Evolutionary conservation across 306 rosid genomes (phyloP).

Genomic region (Malus sylvestris): DNA sequence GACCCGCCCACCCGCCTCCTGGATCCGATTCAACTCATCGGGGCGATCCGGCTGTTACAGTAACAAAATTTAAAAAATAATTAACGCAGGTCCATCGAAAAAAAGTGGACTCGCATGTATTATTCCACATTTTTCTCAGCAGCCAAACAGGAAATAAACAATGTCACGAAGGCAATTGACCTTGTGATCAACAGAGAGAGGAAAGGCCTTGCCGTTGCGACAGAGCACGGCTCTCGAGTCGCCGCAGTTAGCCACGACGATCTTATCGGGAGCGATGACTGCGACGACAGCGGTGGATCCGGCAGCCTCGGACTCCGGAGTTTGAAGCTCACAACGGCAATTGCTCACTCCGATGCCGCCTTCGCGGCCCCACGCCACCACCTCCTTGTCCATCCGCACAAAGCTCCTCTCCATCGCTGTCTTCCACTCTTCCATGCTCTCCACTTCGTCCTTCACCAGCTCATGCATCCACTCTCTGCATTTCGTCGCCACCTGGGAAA

Average conservation of each 20-base stretch:
- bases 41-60: slow-evolving; percentile 61
- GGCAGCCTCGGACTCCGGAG: slow-evolving; percentile 54
- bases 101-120: not conserved
- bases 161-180: slow-evolving; percentile 1
- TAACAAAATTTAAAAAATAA: not conserved
- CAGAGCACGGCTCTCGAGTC: slow-evolving; percentile 63
- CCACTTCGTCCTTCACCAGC: slow-evolving; percentile 47
- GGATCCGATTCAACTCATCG: slow-evolving; percentile 50
- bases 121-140: not conserved
- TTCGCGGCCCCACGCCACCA: slow-evolving; percentile 17
- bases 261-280: slow-evolving; percentile 38
- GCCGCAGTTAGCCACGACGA: slow-evolving; percentile 58
- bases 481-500: slow-evolving; percentile 43
- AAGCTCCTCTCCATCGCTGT: slow-evolving; percentile 48
- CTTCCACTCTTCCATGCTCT: slow-evolving; percentile 29
- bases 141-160: not conserved
- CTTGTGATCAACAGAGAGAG: slow-evolving; percentile 66
- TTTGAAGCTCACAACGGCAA: slow-evolving; percentile 50
- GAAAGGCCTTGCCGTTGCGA: slow-evolving; percentile 48
- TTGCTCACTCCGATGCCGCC: slow-evolving; percentile 13
- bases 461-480: slow-evolving; percentile 51
- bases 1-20: slow-evolving; percentile 54
- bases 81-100: not conserved
- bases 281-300: slow-evolving; percentile 62
- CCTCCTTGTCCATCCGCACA: slow-evolving; percentile 49